Percentiles rank a stretch among this genome's conserved stretches.
Conservation (phyloP, 305 asterid genomes). For the Solanum chacoense region DNA sequence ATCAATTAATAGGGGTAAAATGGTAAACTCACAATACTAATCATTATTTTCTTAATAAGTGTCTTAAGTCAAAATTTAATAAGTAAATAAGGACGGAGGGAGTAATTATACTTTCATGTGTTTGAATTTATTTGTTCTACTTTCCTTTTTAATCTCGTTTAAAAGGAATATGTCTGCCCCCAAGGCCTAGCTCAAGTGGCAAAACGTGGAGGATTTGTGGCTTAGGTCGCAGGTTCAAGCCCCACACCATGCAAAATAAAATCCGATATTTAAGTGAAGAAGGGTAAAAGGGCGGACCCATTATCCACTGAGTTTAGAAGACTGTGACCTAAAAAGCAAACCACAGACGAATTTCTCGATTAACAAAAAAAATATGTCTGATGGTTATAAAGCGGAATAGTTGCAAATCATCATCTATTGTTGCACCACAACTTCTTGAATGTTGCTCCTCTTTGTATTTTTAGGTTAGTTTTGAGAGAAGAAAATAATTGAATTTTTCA, state of each 20-base stretch:
- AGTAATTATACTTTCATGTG: background rate
- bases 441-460: background rate
- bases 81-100: background rate
- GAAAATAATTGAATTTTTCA: too few relatives aligned
- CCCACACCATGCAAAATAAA: too few relatives aligned
- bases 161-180: background rate
- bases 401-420: background rate
- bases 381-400: background rate
- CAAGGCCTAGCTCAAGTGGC: background rate
- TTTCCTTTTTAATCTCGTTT: background rate
- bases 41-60: background rate
- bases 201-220: background rate
- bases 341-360: background rate
- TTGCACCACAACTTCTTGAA: background rate
- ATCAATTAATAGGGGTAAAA: background rate
- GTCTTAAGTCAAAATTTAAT: too few relatives aligned
- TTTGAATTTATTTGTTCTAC: too few relatives aligned
- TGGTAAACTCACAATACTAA: too few relatives aligned
- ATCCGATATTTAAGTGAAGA: background rate
- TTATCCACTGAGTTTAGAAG: background rate
- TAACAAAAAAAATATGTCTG: background rate
- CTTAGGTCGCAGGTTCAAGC: background rate
- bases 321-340: background rate
- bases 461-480: background rate
- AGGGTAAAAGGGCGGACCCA: rapidly evolving